A percentile compares a stretch with the other conserved stretches of the same genome.
Evolutionary conservation across 1,139 yeast species (phyloP).

Genomic region (Saccharomyces hybrid): DNA sequence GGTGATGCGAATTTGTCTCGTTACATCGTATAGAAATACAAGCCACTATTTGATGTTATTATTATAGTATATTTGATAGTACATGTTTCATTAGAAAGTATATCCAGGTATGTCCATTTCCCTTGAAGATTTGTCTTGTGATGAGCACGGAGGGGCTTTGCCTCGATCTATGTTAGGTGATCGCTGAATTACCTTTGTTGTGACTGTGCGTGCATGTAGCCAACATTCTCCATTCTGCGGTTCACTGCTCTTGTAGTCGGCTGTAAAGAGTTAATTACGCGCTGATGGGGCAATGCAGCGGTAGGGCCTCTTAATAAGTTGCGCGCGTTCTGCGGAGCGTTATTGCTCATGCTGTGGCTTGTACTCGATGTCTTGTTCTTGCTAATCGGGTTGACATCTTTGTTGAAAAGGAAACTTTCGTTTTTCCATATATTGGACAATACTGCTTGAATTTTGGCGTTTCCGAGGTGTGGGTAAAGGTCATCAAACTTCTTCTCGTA

Average conservation of each 20-base stretch:
- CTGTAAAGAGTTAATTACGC: conserved; percentile 26
- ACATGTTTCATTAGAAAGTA: background rate
- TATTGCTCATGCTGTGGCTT: conserved; percentile 6
- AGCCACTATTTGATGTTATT: background rate
- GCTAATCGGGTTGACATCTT: conserved; percentile 22
- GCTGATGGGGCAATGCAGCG: conserved; percentile 21
- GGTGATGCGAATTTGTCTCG: background rate
- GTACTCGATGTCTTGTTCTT: conserved; percentile 9
- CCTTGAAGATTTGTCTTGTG: no score
- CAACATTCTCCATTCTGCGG: conserved; percentile 33
- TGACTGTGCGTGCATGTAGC: background rate
- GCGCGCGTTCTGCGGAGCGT: conserved; percentile 7
- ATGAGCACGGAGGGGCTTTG: no score
- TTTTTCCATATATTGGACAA: conserved; percentile 28
- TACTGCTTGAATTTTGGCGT: conserved; percentile 21
- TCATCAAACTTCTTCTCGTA: conserved; percentile 16
- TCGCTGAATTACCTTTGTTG: background rate
- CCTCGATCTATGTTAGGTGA: background rate
- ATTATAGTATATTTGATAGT: background rate
- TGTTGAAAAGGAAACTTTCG: conserved; percentile 23
- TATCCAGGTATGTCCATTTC: background rate
- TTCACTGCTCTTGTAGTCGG: conserved; percentile 32
- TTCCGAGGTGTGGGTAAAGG: conserved; percentile 17
- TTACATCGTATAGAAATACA: background rate
- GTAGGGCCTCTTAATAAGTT: conserved; percentile 17